phyloP scores from a whole-genome alignment of 768 basidiomycete genomes.

The Thelephora ganbajun region DNA sequence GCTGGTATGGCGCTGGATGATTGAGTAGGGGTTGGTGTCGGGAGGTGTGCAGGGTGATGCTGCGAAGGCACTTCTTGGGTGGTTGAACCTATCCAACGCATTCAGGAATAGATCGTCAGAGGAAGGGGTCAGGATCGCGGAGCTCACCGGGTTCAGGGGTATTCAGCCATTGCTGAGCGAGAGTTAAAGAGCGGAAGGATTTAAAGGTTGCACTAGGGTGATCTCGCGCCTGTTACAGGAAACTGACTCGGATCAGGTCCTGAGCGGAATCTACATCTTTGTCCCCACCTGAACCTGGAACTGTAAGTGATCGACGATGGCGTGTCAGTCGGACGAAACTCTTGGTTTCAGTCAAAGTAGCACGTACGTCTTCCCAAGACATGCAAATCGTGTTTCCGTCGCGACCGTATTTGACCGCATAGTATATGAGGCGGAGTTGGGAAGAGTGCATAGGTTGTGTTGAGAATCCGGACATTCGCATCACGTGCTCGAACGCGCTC shows the following conservation, averaged over 20 bases:
- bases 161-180: conserved; percentile 10
- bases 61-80: conserved; percentile 5
- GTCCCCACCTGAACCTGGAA: background rate
- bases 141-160: conserved; percentile 16
- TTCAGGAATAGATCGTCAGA: background rate
- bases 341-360: background rate
- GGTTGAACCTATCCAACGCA: conserved; percentile 15
- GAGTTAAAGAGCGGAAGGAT: conserved; percentile 22
- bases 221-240: background rate
- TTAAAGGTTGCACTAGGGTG: background rate
- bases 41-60: no score
- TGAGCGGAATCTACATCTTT: background rate
- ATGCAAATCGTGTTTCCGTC: conserved; percentile 42
- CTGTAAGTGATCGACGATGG: background rate
- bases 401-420: conserved; percentile 46
- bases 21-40: no score
- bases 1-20: background rate
- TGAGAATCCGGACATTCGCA: no score
- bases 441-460: no score
- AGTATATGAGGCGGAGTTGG: conserved; percentile 18
- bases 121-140: conserved; percentile 26
- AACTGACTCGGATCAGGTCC: conserved; percentile 17
- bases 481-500: no score
- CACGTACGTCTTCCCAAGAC: conserved; percentile 45
- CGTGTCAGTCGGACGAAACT: no score